These are phyloP conservation scores for Backusella parvicylindrica DNA, from an alignment of 192 early-diverging fungal species.

Conservation along the genomic window DNA sequence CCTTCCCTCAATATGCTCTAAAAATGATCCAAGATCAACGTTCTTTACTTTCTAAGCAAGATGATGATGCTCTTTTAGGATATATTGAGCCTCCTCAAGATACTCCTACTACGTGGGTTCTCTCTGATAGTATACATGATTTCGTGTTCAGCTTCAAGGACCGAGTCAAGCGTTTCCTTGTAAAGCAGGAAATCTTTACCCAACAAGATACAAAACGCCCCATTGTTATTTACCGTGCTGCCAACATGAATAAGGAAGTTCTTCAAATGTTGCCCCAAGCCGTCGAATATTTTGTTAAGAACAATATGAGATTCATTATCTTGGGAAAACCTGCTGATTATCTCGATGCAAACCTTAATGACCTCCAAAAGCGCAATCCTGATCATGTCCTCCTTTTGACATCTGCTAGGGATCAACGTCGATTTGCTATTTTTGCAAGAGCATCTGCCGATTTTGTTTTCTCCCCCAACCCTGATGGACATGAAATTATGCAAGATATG, in stretches of 20 bases:
- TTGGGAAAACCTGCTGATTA: conserved; percentile 7
- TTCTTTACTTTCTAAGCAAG: background rate
- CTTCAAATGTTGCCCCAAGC: conserved; percentile 13
- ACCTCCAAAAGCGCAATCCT: conserved; percentile 11
- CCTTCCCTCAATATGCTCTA: conserved; percentile 40
- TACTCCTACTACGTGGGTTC: background rate
- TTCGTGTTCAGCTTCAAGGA: conserved; percentile 40
- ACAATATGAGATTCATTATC: conserved; percentile 39
- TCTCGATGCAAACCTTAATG: background rate
- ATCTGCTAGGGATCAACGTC: conserved; percentile 39
- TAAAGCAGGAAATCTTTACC: conserved; percentile 33
- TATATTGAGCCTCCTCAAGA: background rate
- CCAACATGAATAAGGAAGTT: conserved; percentile 47
- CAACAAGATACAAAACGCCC: conserved; percentile 40
- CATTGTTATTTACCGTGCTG: conserved; percentile 48
- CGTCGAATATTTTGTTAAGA: conserved; percentile 26
- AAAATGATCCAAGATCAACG: conserved; percentile 9
- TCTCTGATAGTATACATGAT: conserved; percentile 3
- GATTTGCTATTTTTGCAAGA: conserved; percentile 46
- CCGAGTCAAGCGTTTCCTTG: conserved; percentile 41
- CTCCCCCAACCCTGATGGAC: conserved; percentile 34
- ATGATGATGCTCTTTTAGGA: background rate
- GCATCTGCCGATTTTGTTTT: conserved; percentile 51
- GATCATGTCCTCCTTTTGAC: conserved; percentile 30
- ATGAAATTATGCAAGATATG: conserved; percentile 45